phyloP scores from a whole-genome alignment of 1,284 basidiomycete species.

The Exobasidium cylindrosporum region DNA sequence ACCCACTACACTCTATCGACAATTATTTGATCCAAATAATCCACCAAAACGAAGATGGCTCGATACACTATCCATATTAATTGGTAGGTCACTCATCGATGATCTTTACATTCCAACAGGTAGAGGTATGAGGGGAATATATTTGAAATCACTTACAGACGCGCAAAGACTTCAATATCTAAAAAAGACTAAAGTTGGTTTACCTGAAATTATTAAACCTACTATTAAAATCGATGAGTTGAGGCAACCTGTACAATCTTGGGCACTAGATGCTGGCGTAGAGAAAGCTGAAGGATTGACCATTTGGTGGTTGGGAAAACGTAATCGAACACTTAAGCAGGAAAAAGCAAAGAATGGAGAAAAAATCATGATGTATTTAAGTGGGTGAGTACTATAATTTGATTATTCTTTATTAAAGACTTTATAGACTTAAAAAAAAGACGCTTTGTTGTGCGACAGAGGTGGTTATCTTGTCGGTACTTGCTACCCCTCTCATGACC shows the following conservation, averaged over 20 bases:
- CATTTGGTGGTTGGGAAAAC: conserved; percentile 1
- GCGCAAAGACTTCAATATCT: neutral
- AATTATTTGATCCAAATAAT: neutral
- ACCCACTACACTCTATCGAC: neutral
- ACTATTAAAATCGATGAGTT: neutral
- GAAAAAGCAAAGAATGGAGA: neutral
- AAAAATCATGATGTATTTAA: neutral
- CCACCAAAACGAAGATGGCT: neutral
- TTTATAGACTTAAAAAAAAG: too few species aligned
- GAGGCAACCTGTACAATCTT: neutral
- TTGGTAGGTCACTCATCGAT: neutral
- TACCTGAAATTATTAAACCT: neutral
- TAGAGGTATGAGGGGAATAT: neutral
- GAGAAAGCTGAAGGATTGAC: neutral
- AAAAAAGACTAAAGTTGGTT: neutral
- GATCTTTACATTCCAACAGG: neutral
- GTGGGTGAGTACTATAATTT: conserved; percentile 2
- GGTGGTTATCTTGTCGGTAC: neutral
- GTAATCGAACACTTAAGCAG: neutral
- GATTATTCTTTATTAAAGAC: too few species aligned
- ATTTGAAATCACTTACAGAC: neutral
- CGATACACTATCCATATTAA: neutral
- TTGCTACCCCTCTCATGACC: neutral
- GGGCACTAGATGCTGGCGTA: neutral
- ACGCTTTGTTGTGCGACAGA: too few species aligned